Evolutionary conservation across 306 rosid genomes (phyloP).

Genomic region (Medicago lupulina): DNA sequence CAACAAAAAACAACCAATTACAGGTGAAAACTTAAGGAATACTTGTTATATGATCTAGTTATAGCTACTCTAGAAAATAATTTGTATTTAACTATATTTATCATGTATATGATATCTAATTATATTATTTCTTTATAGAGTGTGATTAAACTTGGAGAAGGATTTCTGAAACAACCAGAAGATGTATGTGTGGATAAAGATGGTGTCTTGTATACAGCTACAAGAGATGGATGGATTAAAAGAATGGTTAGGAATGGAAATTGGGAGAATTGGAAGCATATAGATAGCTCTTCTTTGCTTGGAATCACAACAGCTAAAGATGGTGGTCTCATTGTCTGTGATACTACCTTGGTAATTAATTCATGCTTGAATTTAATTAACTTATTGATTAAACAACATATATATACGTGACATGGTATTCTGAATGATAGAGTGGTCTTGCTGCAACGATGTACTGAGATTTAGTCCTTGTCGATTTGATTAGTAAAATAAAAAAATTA

Average conservation of each 20-base stretch:
- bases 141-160: slow-evolving; percentile 69
- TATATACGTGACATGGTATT: no score
- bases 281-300: slow-evolving; percentile 45
- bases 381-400: no score
- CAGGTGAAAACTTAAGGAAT: slow-evolving; percentile 47
- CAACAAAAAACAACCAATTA: slow-evolving; percentile 50
- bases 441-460: no score
- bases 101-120: no score
- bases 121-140: slow-evolving; percentile 25
- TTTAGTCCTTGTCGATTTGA: no score
- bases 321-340: slow-evolving; percentile 69
- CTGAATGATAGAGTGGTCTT: no score
- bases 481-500: no score
- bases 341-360: slow-evolving; percentile 29
- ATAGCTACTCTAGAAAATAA: no score
- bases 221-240: slow-evolving; percentile 74
- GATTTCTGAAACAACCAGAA: slow-evolving; percentile 61
- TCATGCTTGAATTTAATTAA: neutral
- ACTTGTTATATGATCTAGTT: neutral
- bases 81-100: no score
- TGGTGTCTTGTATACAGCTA: slow-evolving; percentile 59
- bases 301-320: slow-evolving; percentile 59
- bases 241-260: slow-evolving; percentile 43
- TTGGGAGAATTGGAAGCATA: slow-evolving; percentile 71
- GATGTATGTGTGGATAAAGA: slow-evolving; percentile 66